A percentile compares a stretch with the other conserved stretches of the same genome.
phyloP scores from a whole-genome alignment of 2,329 filamentous ascomycete genomes.

The Podosphaera xanthii region DNA sequence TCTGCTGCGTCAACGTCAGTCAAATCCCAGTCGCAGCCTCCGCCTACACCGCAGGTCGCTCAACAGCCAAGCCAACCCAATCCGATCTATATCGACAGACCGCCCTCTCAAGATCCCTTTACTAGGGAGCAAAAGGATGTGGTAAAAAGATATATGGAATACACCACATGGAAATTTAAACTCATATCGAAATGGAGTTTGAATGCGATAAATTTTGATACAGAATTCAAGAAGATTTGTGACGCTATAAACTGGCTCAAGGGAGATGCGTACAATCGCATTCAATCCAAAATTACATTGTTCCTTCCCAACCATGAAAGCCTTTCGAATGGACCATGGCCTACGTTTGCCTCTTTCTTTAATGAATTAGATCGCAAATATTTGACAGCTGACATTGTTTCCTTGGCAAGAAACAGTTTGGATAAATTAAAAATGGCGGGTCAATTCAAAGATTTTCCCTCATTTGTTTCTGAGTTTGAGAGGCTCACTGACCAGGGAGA shows the following conservation, averaged over 20 bases:
- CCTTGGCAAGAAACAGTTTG: neutral
- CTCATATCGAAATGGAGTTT: neutral
- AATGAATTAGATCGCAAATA: neutral
- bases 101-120: neutral
- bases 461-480: neutral
- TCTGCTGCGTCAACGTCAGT: neutral
- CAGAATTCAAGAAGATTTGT: neutral
- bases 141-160: neutral
- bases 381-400: neutral
- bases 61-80: neutral
- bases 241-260: neutral
- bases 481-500: neutral
- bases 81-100: neutral
- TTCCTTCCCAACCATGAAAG: neutral
- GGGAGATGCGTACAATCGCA: neutral
- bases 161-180: neutral
- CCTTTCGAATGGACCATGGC: neutral
- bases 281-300: neutral
- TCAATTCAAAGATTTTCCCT: neutral
- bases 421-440: neutral
- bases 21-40: neutral
- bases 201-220: neutral
- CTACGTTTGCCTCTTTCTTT: neutral
- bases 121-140: neutral
- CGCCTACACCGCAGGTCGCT: neutral